Percentiles rank a stretch among this genome's conserved stretches.
Evolutionary conservation across 305 asterid species (phyloP).

Genomic region (Fraxinus dipetala): DNA sequence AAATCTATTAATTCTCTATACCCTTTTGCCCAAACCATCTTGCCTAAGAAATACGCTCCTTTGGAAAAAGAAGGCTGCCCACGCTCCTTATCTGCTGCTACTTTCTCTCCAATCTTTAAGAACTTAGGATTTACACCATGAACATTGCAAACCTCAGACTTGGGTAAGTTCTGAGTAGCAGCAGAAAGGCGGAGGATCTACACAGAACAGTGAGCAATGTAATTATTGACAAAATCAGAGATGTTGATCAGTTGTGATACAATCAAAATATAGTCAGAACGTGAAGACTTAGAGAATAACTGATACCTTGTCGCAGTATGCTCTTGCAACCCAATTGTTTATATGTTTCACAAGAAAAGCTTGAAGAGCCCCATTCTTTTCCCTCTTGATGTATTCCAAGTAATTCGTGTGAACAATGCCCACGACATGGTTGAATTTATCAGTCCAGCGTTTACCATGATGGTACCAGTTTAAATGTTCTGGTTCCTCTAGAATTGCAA

Average conservation of each 20-base stretch:
- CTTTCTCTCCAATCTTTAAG: slow-evolving; percentile 77
- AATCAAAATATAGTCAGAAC: neutral
- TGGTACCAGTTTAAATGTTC: slow-evolving; percentile 99
- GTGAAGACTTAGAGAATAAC: neutral
- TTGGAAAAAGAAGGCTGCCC: slow-evolving; percentile 72
- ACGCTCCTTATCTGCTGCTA: slow-evolving; percentile 73
- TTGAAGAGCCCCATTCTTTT: slow-evolving; percentile 91
- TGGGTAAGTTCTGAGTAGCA: slow-evolving; percentile 93
- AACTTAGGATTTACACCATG: slow-evolving; percentile 98
- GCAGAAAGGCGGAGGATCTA: slow-evolving; percentile 98
- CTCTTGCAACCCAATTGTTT: slow-evolving; percentile 88
- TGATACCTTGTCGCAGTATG: slow-evolving; percentile 86
- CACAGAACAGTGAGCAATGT: slow-evolving; percentile 18
- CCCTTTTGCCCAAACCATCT: slow-evolving; percentile 99
- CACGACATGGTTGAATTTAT: slow-evolving; percentile 94
- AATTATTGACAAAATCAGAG: neutral
- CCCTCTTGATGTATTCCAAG: slow-evolving; percentile 98
- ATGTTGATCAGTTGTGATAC: neutral
- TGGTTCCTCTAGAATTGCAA: slow-evolving; percentile 97
- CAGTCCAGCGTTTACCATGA: slow-evolving; percentile 98
- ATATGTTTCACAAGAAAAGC: slow-evolving; percentile 91
- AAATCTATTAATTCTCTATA: slow-evolving; percentile 87
- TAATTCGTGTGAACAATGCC: slow-evolving; percentile 96
- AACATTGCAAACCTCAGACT: slow-evolving; percentile 85
- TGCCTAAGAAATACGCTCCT: slow-evolving; percentile 95